Base-by-base conservation (phyloP, 148 eudicot species). In the Nepenthes mirabilis region DNA sequence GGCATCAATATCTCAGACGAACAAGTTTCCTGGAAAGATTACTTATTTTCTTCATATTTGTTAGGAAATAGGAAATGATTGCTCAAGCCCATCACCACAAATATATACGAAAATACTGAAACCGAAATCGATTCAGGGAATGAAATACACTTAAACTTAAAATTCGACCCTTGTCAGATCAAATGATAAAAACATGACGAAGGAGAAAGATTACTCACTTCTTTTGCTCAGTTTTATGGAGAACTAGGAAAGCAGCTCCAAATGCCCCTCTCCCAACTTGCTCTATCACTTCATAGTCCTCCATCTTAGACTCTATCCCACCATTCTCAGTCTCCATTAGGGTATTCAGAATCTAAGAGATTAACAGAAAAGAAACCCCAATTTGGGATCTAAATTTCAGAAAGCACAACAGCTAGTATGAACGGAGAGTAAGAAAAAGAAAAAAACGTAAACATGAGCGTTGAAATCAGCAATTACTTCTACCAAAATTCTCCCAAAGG, bases 181-280 rank as follows among this genome's bases (percentile, higher is more conserved):
- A 7, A 61, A 23, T 45, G 33, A 52, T 12, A 34, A 32, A 55
- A 13, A 11, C 10, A 37, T 34, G 43, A 14, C 37, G 8, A 12
- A 4, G 37, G 23, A 40, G 6, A 61, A 43, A 50, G 12, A 62
- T 34, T 9, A 58, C 88, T 75, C 82, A 90, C 97, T 74, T 87
- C 68, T 67, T 77, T 47, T 82, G 82, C 68, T 84, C 91, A 70
- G 61, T 13, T 68, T 72, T 86, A 68, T 84, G 83, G 32, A 82
- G 83, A 11, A 90, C 85, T 71, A 87, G 83, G 69, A 82, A 90
- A 69, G 86, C 71, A 64, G 82, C 64, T 32, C 91, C 95, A 79
- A 80, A 77, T 68, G 83, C 69, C 10, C 87, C 95, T 82, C 81
- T 86, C 6, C 84, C 83, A 86, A 90, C 84, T 74, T 87, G 95